Base-by-base conservation (phyloP, 2,329 filamentous ascomycete genomes). In the Alternaria alternata region DNA sequence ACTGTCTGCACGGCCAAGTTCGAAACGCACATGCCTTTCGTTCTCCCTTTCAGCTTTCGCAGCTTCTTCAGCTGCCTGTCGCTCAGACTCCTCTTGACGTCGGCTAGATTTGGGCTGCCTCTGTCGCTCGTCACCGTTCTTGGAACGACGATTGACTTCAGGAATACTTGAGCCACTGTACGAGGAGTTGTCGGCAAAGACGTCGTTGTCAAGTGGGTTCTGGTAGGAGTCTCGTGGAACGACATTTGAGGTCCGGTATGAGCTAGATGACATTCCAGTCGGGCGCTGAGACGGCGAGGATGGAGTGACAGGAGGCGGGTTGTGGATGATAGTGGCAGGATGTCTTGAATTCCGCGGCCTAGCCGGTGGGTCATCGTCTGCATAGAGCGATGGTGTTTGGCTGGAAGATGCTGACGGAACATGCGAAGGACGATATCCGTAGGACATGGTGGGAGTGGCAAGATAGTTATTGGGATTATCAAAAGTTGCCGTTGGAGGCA, bases 401-500 rank as follows among this genome's bases (percentile, higher is more conserved):
- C 70, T 73, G 5, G 72, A 71, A 20, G 75, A 76, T 12, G 70
- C 66, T 16, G 73, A 76, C 3, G 73, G 70, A 12, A 63, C 68
- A n/a, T 71, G 65, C 22, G 68, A 65, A 55, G 72, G 64, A 47
- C 71, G 68, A 38, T 73, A 67, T 44, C 64, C 51, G 22, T 67
- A 66, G 12, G 72, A 60, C 24, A 65, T 52, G 38, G 61, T 61
- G 36, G 66, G 61, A 8, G 68, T 66, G 6, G 71, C 57, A 36
- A 54, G 64, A 57, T 73, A 75, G 14, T 57, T 62, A n/a, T 61
- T 57, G 42, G 66, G 47, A 7, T 66, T 65, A 18, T 59, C 57
- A 34, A 66, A 70, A 8, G 64, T 28, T 30, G 65, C 26, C 26
- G 60, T 51, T 3, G 70, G 65, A 34, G 69, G 63, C 39, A 73